phyloP scores from a whole-genome alignment of 768 basidiomycete species.

The Rhizopogon vesiculosus region DNA sequence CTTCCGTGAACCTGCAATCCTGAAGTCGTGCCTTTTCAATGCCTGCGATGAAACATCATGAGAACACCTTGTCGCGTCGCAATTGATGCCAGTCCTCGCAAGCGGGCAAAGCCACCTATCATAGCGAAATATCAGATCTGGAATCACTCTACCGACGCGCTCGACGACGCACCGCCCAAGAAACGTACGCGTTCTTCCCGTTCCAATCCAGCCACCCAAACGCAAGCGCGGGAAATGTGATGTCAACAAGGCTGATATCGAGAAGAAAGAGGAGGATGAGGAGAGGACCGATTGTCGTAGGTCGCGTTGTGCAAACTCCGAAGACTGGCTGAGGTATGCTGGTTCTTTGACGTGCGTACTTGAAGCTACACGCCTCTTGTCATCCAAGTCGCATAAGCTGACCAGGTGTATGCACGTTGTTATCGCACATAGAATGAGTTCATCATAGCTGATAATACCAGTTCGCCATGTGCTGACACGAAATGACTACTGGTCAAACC shows the following conservation, averaged over 20 bases:
- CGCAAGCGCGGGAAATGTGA: constrained; percentile 15
- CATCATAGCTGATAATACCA: constrained; percentile 1
- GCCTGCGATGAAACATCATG: too few species aligned
- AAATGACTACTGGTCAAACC: constrained; percentile 47
- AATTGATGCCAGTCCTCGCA: too few species aligned
- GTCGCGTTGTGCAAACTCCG: constrained; percentile 75
- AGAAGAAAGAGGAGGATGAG: constrained; percentile 15
- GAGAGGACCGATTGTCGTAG: constrained; percentile 51
- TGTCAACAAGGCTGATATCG: background rate
- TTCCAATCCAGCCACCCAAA: constrained; percentile 14
- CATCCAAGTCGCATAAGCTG: constrained; percentile 26
- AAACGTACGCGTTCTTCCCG: constrained; percentile 17
- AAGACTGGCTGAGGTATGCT: constrained; percentile 69
- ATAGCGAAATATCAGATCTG: constrained; percentile 4
- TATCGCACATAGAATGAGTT: constrained; percentile 14
- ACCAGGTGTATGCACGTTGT: constrained; percentile 33
- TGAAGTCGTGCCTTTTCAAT: background rate
- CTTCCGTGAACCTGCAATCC: background rate
- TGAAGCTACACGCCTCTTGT: background rate
- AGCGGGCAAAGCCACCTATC: too few species aligned
- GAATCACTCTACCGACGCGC: constrained; percentile 33
- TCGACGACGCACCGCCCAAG: constrained; percentile 30
- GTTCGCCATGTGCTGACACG: background rate
- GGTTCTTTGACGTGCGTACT: background rate
- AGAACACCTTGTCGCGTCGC: too few species aligned